Base-by-base conservation (phyloP, 306 rosid species). In the Casuarina cunninghamiana region DNA sequence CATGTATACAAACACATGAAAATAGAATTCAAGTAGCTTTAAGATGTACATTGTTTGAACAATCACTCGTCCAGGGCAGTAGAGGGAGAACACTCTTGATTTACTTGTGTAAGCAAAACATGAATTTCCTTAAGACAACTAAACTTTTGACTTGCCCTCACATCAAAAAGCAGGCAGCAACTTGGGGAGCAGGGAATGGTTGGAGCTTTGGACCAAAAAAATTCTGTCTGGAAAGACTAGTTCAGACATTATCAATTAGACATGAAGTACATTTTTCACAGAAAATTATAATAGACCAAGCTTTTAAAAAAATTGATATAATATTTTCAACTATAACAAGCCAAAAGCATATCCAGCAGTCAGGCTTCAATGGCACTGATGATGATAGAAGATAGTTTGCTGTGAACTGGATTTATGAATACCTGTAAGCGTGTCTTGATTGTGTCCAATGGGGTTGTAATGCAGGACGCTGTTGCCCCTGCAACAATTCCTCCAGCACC, bases 381-480 rank as follows among this genome's bases (percentile, higher is more conserved):
- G 13, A 53, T 37, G 41, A 26, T 10, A 35, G 35, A 77, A 75
- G 69, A 77, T 75, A 83, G 11, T 17, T 60, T 54, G 10, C 35
- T 10, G 44, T n/a, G 43, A 66, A 77, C 74, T 53, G 57, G 62
- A 17, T 62, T 46, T 71, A 75, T 71, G 78, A 75, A 80, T 77
- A 91, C 98, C 98, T 94, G 98, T 81, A 94, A 81, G 73, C 98
- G 92, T 78, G 97, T 94, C 86, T 94, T 94, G 74, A 94, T 92
- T 61, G 98, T 94, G 83, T 94, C 97, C 86, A 94, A 75, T 38
- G 98, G 98, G 73, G 96, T 88, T 65, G 98, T 90, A 53, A 92
- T 79, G 87, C 87, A 92, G 77, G 98, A 90, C 53, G 97, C 93
- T 80, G 97, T 83, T 76, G 94, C 98, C 42, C 92, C 98, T 26